A percentile compares a stretch with the other conserved stretches of the same genome.
These are phyloP conservation scores for Canavalia gladiata DNA, from an alignment of 306 rosid species.

Conservation along the genomic window DNA sequence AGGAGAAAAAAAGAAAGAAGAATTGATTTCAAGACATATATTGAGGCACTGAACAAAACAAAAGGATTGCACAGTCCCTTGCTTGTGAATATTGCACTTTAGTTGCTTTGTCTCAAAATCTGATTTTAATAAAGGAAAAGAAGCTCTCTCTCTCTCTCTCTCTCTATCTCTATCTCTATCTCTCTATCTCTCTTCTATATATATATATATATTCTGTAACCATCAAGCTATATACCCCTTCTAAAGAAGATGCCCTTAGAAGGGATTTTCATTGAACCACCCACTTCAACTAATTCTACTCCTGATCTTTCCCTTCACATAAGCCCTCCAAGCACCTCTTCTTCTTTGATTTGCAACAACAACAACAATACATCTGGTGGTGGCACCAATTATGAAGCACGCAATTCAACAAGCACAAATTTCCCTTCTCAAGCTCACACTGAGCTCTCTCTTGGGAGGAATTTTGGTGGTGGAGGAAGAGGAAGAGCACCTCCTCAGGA, in stretches of 20 bases:
- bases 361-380: not conserved
- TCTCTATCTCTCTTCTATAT: not conserved
- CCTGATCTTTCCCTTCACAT: constrained; percentile 97
- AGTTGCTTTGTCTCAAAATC: constrained; percentile 40
- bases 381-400: constrained; percentile 39
- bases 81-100: constrained; percentile 55
- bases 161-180: not conserved
- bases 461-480: constrained; percentile 42
- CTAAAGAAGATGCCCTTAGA: constrained; percentile 87
- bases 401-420: constrained; percentile 18
- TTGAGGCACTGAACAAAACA: constrained; percentile 37
- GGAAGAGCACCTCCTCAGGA: constrained; percentile 42
- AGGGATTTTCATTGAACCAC: constrained; percentile 80
- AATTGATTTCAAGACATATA: not conserved
- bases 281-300: constrained; percentile 63
- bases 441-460: constrained; percentile 79
- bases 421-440: constrained; percentile 59
- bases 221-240: constrained; percentile 1
- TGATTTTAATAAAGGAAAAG: constrained; percentile 44
- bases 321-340: constrained; percentile 70
- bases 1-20: not conserved
- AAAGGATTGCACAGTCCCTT: constrained; percentile 26
- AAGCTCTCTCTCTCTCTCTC: not conserved
- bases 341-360: constrained; percentile 51
- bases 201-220: constrained; percentile 22